phyloP scores from a whole-genome alignment of 805 yeast genomes.

The Sungouiella blattae region DNA sequence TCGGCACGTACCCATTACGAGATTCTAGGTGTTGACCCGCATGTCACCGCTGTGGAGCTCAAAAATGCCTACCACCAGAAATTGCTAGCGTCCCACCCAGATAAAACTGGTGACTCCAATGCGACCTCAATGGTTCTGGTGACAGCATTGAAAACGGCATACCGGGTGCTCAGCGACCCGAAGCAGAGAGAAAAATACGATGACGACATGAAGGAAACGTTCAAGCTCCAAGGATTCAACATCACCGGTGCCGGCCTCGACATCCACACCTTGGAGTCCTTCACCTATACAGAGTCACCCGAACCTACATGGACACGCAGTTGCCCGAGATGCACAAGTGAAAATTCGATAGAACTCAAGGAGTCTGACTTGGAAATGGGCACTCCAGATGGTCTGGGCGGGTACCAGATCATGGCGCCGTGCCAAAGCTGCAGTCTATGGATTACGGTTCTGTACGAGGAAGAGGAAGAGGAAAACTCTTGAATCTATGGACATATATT shows the following conservation, averaged over 20 bases:
- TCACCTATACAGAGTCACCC: conserved; percentile 37
- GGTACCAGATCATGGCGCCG: conserved; percentile 67
- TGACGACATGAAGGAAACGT: conserved; percentile 30
- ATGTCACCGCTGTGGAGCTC: conserved; percentile 39
- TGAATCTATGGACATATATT: not conserved
- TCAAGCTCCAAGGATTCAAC: conserved; percentile 36
- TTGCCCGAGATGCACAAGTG: conserved; percentile 65
- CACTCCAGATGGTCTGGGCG: conserved; percentile 47
- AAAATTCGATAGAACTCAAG: conserved; percentile 51
- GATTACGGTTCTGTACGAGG: conserved; percentile 71
- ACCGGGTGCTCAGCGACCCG: conserved; percentile 46
- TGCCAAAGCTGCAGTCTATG: conserved; percentile 84
- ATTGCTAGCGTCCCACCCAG: conserved; percentile 74
- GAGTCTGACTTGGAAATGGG: conserved; percentile 62
- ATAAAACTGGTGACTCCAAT: conserved; percentile 42
- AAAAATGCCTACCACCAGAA: conserved; percentile 61
- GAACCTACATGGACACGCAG: conserved; percentile 41
- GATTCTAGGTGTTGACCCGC: conserved; percentile 48
- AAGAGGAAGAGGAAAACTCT: conserved; percentile 24
- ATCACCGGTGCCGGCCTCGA: conserved; percentile 70
- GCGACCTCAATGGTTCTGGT: conserved; percentile 13
- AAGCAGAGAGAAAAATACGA: conserved; percentile 50
- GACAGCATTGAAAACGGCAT: conserved; percentile 60
- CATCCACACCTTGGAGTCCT: conserved; percentile 59
- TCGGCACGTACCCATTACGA: conserved; percentile 43